Evolutionary conservation across 2,329 filamentous ascomycete genomes (phyloP).

Genomic region (Nigrospora sphaerica): DNA sequence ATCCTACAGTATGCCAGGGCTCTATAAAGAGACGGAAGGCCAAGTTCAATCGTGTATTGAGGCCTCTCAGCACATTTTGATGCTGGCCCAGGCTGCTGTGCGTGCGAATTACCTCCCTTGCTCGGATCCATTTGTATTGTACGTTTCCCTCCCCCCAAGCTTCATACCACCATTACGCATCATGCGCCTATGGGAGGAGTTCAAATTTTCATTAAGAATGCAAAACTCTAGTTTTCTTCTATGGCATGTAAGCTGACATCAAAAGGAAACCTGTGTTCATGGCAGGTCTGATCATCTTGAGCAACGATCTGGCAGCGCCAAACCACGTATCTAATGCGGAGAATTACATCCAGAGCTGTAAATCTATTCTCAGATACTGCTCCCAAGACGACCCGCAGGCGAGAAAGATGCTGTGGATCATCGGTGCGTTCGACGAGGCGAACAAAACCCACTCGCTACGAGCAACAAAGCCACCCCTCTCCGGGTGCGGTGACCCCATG

Average conservation of each 20-base stretch:
- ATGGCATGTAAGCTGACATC: background rate
- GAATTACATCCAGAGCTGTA: slow-evolving; percentile 31
- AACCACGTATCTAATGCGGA: slow-evolving; percentile 36
- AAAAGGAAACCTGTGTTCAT: slow-evolving; percentile 49
- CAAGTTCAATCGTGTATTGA: slow-evolving; percentile 45
- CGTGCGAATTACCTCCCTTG: slow-evolving; percentile 37
- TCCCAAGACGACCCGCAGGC: slow-evolving; percentile 41
- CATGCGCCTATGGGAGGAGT: too few relatives aligned
- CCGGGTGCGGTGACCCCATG: slow-evolving; percentile 15
- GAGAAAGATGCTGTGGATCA: slow-evolving; percentile 39
- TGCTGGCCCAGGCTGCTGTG: slow-evolving; percentile 37
- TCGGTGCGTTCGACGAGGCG: slow-evolving; percentile 38
- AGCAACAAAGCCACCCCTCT: slow-evolving; percentile 14
- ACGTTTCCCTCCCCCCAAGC: background rate
- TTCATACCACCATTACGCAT: background rate
- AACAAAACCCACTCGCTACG: slow-evolving; percentile 20
- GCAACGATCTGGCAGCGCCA: slow-evolving; percentile 47
- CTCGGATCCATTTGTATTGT: slow-evolving; percentile 40
- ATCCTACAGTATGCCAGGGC: slow-evolving; percentile 19
- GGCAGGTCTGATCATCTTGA: slow-evolving; percentile 44
- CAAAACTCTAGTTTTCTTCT: too few relatives aligned
- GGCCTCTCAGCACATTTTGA: slow-evolving; percentile 42
- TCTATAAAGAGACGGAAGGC: slow-evolving; percentile 29
- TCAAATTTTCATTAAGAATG: too few relatives aligned
- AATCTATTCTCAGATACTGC: slow-evolving; percentile 43